phyloP scores from a whole-genome alignment of 2,329 filamentous ascomycete species.

The Achaetomium macrosporum region DNA sequence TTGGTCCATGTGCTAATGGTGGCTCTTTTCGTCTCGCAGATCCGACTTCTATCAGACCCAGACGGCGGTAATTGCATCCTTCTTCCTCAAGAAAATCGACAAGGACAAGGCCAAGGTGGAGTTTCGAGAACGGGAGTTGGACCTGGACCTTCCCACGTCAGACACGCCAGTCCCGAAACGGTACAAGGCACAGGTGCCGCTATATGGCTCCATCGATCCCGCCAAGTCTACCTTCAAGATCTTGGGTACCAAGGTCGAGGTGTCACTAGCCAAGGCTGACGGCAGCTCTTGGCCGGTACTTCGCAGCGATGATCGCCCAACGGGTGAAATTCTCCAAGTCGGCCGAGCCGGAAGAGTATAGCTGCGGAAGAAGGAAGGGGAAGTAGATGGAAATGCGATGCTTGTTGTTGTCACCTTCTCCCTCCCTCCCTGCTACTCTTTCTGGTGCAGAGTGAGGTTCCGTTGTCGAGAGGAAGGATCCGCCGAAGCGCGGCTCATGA shows the following conservation, averaged over 20 bases:
- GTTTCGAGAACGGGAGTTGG: conserved; percentile 58
- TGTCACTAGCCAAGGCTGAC: conserved; percentile 66
- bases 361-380: conserved; percentile 11
- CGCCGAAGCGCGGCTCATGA: conserved; percentile 15
- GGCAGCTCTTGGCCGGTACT: conserved; percentile 80
- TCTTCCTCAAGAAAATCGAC: conserved; percentile 96
- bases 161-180: conserved; percentile 68
- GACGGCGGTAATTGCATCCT: conserved; percentile 75
- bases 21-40: conserved; percentile 35
- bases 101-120: conserved; percentile 68
- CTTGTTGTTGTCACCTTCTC: neutral
- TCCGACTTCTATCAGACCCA: conserved; percentile 95
- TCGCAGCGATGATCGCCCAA: conserved; percentile 64
- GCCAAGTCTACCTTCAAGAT: conserved; percentile 73
- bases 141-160: conserved; percentile 77
- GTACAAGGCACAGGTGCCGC: conserved; percentile 65
- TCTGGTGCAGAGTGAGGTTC: neutral
- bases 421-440: neutral
- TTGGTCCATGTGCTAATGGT: conserved; percentile 11
- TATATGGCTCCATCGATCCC: conserved; percentile 72
- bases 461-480: neutral
- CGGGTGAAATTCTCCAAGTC: conserved; percentile 79
- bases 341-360: conserved; percentile 61
- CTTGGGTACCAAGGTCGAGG: conserved; percentile 82
- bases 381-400: conserved; percentile 2